These are phyloP conservation scores for Chytridium lagenaria DNA, from an alignment of 371 early-diverging fungal species.

Conservation along the genomic window DNA sequence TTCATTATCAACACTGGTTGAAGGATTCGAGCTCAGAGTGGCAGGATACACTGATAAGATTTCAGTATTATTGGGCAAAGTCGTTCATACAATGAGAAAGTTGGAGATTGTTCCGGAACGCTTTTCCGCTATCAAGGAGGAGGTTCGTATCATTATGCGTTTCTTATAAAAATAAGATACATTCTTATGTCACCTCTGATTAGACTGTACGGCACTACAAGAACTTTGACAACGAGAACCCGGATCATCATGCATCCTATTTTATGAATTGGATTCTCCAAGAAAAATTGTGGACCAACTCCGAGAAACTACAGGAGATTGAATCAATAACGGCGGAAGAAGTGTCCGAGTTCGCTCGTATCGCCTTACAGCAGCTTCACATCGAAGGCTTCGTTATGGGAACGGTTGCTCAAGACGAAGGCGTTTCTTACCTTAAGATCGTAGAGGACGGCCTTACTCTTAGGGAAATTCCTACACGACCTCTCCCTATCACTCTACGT, in stretches of 20 bases:
- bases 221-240: conserved; percentile 75
- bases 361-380: conserved; percentile 70
- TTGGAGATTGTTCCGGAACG: conserved; percentile 68
- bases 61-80: conserved; percentile 69
- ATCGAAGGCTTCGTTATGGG: conserved; percentile 85
- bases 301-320: conserved; percentile 73
- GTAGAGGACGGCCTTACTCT: conserved; percentile 50
- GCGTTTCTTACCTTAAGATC: conserved; percentile 63
- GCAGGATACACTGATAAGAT: conserved; percentile 89
- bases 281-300: conserved; percentile 79
- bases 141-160: conserved; percentile 28
- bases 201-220: conserved; percentile 68
- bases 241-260: conserved; percentile 80
- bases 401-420: conserved; percentile 65
- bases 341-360: conserved; percentile 71
- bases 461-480: conserved; percentile 46
- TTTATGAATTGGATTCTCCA: conserved; percentile 77
- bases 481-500: conserved; percentile 70
- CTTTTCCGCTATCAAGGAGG: conserved; percentile 76
- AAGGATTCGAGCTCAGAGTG: conserved; percentile 58
- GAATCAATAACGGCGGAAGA: conserved; percentile 66
- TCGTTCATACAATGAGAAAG: conserved; percentile 71
- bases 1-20: conserved; percentile 61
- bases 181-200: background rate
- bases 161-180: background rate